Evolutionary conservation across 2,329 filamentous ascomycete species (phyloP).

Genomic region (Xylaria sp.): DNA sequence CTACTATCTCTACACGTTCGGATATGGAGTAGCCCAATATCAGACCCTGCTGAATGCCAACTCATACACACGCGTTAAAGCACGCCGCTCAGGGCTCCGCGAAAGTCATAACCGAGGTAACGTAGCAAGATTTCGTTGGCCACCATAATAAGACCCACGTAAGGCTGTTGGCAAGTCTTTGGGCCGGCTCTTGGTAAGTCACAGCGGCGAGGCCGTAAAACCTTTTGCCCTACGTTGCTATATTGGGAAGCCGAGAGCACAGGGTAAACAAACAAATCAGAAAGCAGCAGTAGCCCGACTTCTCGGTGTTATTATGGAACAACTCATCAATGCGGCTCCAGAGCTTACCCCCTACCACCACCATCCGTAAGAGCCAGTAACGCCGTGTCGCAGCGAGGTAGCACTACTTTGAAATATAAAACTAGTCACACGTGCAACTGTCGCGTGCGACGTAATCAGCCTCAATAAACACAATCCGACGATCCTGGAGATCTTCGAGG

Average conservation of each 20-base stretch:
- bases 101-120: background rate
- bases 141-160: slow-evolving; percentile 1
- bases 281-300: background rate
- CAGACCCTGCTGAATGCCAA: slow-evolving; percentile 18
- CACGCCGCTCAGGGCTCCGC: background rate
- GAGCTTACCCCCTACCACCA: slow-evolving; percentile 9
- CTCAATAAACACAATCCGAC: background rate
- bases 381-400: slow-evolving; percentile 16
- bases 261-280: slow-evolving; percentile 22
- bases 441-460: slow-evolving; percentile 15
- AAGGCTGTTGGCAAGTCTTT: background rate
- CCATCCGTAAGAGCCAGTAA: slow-evolving; percentile 8
- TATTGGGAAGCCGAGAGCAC: background rate
- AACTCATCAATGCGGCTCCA: slow-evolving; percentile 21
- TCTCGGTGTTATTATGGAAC: background rate
- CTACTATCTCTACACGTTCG: background rate
- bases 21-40: slow-evolving; percentile 8
- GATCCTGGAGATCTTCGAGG: background rate
- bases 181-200: background rate
- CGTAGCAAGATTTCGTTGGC: background rate
- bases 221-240: background rate
- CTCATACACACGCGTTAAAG: slow-evolving; percentile 11
- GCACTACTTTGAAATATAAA: slow-evolving; percentile 13
- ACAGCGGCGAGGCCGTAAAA: slow-evolving; percentile 5
- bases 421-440: slow-evolving; percentile 10